A percentile compares a stretch with the other conserved stretches of the same genome.
These are phyloP conservation scores for Microbotryomycetes sp. DNA, from an alignment of 1,284 basidiomycete species.

Conservation along the genomic window DNA sequence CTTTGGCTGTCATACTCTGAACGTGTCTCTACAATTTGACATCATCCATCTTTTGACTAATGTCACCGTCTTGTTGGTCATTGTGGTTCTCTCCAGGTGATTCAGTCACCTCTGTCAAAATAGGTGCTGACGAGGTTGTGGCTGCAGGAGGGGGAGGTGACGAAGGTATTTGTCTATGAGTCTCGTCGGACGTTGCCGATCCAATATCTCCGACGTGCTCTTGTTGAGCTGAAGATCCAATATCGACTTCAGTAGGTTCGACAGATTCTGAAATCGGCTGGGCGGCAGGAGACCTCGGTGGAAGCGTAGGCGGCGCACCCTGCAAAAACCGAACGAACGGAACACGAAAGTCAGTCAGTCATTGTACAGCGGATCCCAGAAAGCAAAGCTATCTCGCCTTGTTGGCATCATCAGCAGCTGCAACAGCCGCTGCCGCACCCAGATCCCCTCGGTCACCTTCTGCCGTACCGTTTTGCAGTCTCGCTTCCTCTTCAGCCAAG, in stretches of 20 bases:
- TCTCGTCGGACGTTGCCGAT: neutral
- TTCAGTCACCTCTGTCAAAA: neutral
- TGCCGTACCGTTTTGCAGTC: neutral
- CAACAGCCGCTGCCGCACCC: no score
- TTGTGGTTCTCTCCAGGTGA: neutral
- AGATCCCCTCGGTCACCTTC: neutral
- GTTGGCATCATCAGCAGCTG: neutral
- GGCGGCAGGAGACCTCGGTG: neutral
- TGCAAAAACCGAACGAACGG: neutral
- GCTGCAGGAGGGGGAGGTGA: neutral
- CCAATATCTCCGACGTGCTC: neutral
- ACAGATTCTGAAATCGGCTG: neutral
- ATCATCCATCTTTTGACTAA: neutral
- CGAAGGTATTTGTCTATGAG: neutral
- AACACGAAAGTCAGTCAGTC: no score
- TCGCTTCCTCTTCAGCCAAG: neutral
- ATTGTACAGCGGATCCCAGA: neutral
- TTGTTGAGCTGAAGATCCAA: neutral
- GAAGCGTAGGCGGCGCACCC: neutral
- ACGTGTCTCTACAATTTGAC: neutral
- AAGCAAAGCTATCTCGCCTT: neutral
- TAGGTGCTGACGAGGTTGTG: neutral
- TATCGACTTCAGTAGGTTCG: neutral
- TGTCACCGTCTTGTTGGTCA: no score
- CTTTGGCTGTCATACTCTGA: no score